phyloP scores from a whole-genome alignment of 202 grass and related monocot species.

The Setaria italica region DNA sequence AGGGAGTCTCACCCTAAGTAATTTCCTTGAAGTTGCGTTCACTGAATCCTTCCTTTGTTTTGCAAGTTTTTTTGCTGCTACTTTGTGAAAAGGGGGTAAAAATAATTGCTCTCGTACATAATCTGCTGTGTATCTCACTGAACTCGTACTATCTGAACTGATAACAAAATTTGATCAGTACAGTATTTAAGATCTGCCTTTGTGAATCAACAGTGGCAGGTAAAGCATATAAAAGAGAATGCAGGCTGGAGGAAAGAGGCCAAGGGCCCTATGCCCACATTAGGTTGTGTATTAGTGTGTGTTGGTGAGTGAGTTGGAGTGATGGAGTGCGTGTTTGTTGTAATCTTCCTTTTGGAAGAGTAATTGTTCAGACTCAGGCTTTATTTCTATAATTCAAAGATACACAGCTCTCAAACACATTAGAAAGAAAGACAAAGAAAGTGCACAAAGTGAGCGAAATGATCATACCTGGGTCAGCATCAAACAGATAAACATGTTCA shows the following conservation, averaged over 20 bases:
- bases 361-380: neutral
- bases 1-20: slow-evolving; percentile 56
- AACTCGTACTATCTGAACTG: slow-evolving; percentile 66
- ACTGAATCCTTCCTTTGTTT: slow-evolving; percentile 31
- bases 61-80: slow-evolving; percentile 43
- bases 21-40: slow-evolving; percentile 59
- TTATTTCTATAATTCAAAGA: neutral
- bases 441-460: slow-evolving; percentile 22
- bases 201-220: slow-evolving; percentile 9
- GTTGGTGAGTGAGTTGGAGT: neutral
- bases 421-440: neutral
- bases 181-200: slow-evolving; percentile 23
- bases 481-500: slow-evolving; percentile 98
- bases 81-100: slow-evolving; percentile 60
- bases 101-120: slow-evolving; percentile 66
- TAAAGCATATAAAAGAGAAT: slow-evolving; percentile 9
- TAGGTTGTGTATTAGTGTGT: neutral
- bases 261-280: neutral
- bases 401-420: neutral
- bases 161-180: slow-evolving; percentile 42
- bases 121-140: slow-evolving; percentile 76
- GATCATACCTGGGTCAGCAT: slow-evolving; percentile 75
- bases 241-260: neutral
- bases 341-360: neutral
- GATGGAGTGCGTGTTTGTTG: neutral